phyloP scores from a whole-genome alignment of 192 early-diverging fungal species.

The Oehlia diaphana region DNA sequence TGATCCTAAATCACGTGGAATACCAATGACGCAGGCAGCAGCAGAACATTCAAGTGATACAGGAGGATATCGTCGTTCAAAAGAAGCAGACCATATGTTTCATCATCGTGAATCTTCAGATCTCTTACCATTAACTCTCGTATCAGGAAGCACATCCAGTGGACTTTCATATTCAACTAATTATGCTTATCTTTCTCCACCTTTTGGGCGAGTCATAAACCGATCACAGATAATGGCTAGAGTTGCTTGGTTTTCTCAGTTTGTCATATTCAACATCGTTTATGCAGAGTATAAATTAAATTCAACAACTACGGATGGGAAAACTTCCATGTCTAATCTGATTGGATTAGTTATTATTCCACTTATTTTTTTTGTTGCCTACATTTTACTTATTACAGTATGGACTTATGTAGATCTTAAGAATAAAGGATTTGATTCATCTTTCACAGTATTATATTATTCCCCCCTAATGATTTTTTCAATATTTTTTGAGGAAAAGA shows the following conservation, averaged over 20 bases:
- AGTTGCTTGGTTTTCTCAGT: slow-evolving; percentile 20
- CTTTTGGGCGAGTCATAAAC: slow-evolving; percentile 13
- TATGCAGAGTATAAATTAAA: slow-evolving; percentile 24
- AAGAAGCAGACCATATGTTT: slow-evolving; percentile 7
- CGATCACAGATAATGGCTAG: slow-evolving; percentile 26
- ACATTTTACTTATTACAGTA: slow-evolving; percentile 20
- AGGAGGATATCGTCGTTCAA: neutral
- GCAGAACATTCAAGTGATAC: slow-evolving; percentile 2
- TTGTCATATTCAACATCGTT: slow-evolving; percentile 22
- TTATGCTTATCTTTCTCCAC: slow-evolving; percentile 28
- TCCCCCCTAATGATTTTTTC: slow-evolving; percentile 30
- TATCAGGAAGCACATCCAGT: neutral
- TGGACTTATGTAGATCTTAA: slow-evolving; percentile 24
- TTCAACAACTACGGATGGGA: neutral
- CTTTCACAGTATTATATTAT: slow-evolving; percentile 28
- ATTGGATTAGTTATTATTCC: slow-evolving; percentile 25
- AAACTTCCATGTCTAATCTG: neutral
- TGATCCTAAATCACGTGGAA: slow-evolving; percentile 3
- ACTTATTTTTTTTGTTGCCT: slow-evolving; percentile 2
- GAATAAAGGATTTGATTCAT: slow-evolving; percentile 25
- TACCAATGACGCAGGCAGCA: neutral
- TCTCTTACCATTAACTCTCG: slow-evolving; percentile 29
- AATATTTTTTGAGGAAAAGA: slow-evolving; percentile 30
- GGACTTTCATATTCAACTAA: slow-evolving; percentile 15
- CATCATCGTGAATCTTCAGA: slow-evolving; percentile 25